A percentile compares a stretch with the other conserved stretches of the same genome.
These are phyloP conservation scores for Kwoniella dendrophila DNA, from an alignment of 768 basidiomycete species.

Conservation along the genomic window DNA sequence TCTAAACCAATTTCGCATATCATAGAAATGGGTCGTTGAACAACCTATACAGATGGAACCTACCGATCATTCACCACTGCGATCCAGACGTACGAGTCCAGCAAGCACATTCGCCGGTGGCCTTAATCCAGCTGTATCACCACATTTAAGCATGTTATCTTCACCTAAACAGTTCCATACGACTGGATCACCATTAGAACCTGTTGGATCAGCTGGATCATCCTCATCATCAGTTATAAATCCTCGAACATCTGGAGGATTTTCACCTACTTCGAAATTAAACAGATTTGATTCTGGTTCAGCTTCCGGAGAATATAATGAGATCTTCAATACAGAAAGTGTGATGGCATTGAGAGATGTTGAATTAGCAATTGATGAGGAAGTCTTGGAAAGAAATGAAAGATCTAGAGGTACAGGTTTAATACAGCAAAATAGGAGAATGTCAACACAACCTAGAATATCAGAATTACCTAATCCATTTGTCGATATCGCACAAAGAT, in stretches of 20 bases:
- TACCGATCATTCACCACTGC: constrained; percentile 13
- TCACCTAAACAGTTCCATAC: constrained; percentile 4
- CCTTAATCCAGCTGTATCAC: background rate
- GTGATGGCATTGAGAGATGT: constrained; percentile 41
- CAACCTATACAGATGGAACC: constrained; percentile 23
- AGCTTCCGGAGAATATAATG: background rate
- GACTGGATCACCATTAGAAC: constrained; percentile 15
- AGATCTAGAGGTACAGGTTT: constrained; percentile 14
- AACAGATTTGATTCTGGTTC: constrained; percentile 13
- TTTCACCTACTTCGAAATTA: constrained; percentile 13
- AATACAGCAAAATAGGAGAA: constrained; percentile 7
- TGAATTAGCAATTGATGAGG: constrained; percentile 43
- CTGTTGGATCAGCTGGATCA: constrained; percentile 9
- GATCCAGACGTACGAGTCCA: constrained; percentile 13
- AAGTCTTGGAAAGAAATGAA: constrained; percentile 16
- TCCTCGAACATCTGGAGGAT: background rate
- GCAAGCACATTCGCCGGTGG: constrained; percentile 2
- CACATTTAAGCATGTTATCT: background rate
- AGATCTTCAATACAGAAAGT: constrained; percentile 39
- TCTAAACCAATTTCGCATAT: background rate
- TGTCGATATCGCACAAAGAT: constrained; percentile 29
- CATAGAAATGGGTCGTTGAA: constrained; percentile 46
- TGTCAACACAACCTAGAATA: constrained; percentile 34
- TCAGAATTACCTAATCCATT: constrained; percentile 42
- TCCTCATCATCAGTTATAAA: constrained; percentile 7